Base-by-base conservation (phyloP, 371 early-diverging fungal genomes). In the Thermomucor indicae-seudaticae region DNA sequence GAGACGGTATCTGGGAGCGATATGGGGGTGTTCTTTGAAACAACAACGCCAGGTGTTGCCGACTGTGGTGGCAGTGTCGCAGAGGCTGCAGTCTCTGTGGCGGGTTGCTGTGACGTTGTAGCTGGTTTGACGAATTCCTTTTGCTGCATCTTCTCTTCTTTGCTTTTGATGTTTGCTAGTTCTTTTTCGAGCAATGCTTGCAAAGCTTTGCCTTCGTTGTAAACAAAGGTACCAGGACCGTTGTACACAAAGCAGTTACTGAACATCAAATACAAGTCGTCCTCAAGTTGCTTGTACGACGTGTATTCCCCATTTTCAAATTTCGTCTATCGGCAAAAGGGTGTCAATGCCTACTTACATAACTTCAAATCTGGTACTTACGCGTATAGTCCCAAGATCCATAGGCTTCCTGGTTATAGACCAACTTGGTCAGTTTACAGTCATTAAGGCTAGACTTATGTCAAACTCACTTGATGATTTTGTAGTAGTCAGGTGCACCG, bases 371-470 rank as follows among this genome's bases (percentile, higher is more conserved):
- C 5, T 5, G 14, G 14, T 5, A 3, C 5, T 5, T 37, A 27
- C 44, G 28, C 44, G 23, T 34, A 98, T 85, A 5, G 95, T 95
- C 20, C 84, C 72, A 25, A 97, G 55, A 62, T 99, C 98, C 97
- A 99, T 99, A 5, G 99, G 99, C 47, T 84, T 60, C 55, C 88
- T 93, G 60, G 92, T 28, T 17, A 43, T 3, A 24, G 24, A 43
- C 3, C 3, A 28, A 16, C 4, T 5, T 12, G 14, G 8, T 8
- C 14, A 32, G 32, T 8, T 7, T 32, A n/a, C 14, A 32, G 32
- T 32, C 32, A 32, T 8, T 14, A 32, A 32, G 14, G 14, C 14
- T 7, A 14, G 14, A 8, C 32, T 37, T 5, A 37, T 37, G 19
- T 5, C 16, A 37, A 16, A 37, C 55, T 47, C 64, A 62, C 61